phyloP scores from a whole-genome alignment of 1,284 basidiomycete genomes.

The Ceraceosorus guamensis region DNA sequence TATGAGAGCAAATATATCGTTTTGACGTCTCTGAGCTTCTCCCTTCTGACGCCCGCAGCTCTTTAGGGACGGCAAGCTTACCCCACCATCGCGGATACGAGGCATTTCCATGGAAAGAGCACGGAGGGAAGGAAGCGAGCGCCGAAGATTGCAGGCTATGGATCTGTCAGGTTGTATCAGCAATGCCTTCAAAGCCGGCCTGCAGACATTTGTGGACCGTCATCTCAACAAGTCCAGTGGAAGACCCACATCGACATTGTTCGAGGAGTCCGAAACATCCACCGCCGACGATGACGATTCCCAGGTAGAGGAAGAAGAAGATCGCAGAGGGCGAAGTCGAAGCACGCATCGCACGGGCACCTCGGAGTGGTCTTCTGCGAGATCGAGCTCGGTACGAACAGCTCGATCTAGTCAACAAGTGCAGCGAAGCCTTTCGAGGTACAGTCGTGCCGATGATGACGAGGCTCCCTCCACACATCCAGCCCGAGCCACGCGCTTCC shows the following conservation, averaged over 20 bases:
- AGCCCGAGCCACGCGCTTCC: constrained; percentile 54
- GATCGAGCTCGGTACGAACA: too few species aligned
- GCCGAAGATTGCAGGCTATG: constrained; percentile 64
- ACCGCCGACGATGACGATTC: constrained; percentile 2
- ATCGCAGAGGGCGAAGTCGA: not conserved
- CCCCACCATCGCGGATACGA: constrained; percentile 30
- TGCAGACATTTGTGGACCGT: constrained; percentile 71
- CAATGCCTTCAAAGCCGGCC: constrained; percentile 72
- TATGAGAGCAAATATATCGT: too few species aligned
- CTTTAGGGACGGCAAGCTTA: constrained; percentile 40
- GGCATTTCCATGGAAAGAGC: constrained; percentile 40
- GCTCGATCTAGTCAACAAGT: too few species aligned
- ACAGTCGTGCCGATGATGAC: constrained; percentile 7
- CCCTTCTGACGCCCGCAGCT: constrained; percentile 10
- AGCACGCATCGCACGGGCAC: not conserved
- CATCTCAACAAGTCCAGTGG: constrained; percentile 56
- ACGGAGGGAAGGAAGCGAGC: not conserved
- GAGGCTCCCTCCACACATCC: constrained; percentile 28
- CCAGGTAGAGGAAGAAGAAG: constrained; percentile 9
- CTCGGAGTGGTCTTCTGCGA: not conserved
- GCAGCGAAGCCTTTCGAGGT: not conserved
- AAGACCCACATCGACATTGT: constrained; percentile 16
- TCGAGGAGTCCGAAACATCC: constrained; percentile 21
- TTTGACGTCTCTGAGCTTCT: too few species aligned
- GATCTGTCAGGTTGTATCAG: constrained; percentile 93